Conservation (phyloP, 1,139 yeast genomes). For the Candida pseudoviswanathii region DNA sequence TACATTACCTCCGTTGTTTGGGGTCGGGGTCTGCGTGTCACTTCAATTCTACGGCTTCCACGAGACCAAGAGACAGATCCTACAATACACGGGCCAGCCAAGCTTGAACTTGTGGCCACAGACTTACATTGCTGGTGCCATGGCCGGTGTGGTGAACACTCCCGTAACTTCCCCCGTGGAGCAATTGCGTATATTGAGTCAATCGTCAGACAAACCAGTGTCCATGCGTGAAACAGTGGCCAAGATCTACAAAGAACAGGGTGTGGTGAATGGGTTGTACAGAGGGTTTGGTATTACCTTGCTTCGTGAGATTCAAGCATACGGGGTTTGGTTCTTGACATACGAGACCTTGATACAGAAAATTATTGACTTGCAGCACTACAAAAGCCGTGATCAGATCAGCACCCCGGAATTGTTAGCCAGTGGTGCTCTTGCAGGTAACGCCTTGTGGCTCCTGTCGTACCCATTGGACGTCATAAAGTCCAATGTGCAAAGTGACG, state of each 20-base stretch:
- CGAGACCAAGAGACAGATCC: slow-evolving; percentile 67
- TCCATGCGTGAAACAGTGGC: slow-evolving; percentile 43
- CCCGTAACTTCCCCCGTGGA: slow-evolving; percentile 77
- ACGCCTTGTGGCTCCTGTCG: slow-evolving; percentile 69
- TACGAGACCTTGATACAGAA: slow-evolving; percentile 62
- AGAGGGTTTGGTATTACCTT: slow-evolving; percentile 65
- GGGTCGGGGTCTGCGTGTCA: slow-evolving; percentile 76
- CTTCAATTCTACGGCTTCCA: slow-evolving; percentile 78
- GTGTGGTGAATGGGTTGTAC: slow-evolving; percentile 53
- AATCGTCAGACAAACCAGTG: slow-evolving; percentile 47
- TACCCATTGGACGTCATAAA: slow-evolving; percentile 76
- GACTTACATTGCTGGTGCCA: slow-evolving; percentile 71
- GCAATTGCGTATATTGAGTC: slow-evolving; percentile 71
- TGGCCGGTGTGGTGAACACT: slow-evolving; percentile 76
- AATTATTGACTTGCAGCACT: slow-evolving; percentile 34
- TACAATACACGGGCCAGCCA: slow-evolving; percentile 27
- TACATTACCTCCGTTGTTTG: slow-evolving; percentile 48
- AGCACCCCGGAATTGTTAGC: slow-evolving; percentile 62
- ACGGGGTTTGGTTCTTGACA: slow-evolving; percentile 80
- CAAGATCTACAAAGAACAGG: slow-evolving; percentile 49
- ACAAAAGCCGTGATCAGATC: slow-evolving; percentile 51
- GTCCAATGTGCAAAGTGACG: slow-evolving; percentile 69
- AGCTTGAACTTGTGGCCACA: slow-evolving; percentile 58
- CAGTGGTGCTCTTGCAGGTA: slow-evolving; percentile 74
- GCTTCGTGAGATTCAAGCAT: slow-evolving; percentile 73